Evolutionary conservation across 176 grass and related monocot genomes (phyloP).

Genomic region (Thinopyrum elongatum): DNA sequence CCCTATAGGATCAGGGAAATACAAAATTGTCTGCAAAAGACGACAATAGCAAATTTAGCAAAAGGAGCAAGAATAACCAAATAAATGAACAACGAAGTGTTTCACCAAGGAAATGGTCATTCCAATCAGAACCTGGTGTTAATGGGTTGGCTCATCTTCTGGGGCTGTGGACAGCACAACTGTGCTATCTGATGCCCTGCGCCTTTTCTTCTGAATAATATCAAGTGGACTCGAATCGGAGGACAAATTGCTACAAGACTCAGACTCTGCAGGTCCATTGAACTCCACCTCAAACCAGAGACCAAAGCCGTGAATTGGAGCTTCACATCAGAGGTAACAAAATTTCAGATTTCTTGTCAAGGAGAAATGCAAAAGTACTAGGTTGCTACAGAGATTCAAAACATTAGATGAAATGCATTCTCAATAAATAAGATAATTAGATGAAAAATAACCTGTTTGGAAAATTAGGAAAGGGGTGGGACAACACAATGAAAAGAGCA

Average conservation of each 20-base stretch:
- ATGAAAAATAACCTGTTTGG: not conserved
- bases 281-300: slow-evolving; percentile 98
- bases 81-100: not conserved
- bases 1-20: slow-evolving; percentile 85
- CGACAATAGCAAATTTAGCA: slow-evolving; percentile 19
- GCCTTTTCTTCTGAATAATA: slow-evolving; percentile 60
- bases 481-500: not conserved
- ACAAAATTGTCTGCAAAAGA: slow-evolving; percentile 79
- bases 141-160: slow-evolving; percentile 86
- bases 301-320: slow-evolving; percentile 87
- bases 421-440: not conserved
- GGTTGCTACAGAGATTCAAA: not conserved
- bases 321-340: slow-evolving; percentile 44
- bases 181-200: slow-evolving; percentile 30
- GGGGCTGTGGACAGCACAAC: slow-evolving; percentile 88
- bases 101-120: slow-evolving; percentile 9
- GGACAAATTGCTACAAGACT: slow-evolving; percentile 31
- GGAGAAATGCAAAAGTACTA: slow-evolving; percentile 10
- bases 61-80: not conserved
- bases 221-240: slow-evolving; percentile 43
- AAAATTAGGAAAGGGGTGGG: not conserved
- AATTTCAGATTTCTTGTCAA: slow-evolving; percentile 9
- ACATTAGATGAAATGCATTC: not conserved
- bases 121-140: slow-evolving; percentile 69
- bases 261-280: slow-evolving; percentile 61